Evolutionary conservation across 441 rosid genomes (phyloP), one percentile per base, ranked within the genome.

Genomic region (Viola pubescens): DNA sequence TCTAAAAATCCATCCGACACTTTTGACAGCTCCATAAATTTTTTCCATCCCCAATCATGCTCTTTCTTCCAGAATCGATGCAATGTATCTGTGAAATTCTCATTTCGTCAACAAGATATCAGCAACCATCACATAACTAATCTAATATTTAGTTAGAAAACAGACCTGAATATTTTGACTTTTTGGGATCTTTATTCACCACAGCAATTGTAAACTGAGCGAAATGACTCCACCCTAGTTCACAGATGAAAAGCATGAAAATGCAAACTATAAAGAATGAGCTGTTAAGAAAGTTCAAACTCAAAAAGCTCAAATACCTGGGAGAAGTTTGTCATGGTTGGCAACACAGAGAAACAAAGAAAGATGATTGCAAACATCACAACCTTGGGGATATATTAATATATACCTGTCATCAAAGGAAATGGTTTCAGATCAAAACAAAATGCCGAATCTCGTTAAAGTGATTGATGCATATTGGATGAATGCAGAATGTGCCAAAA

Each of bases 31-130:
- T 90, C 99, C 83, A 94, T 90, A 74, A 94, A 88, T 67, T 88
- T 90, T 79, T 88, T 86, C 97, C 99, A 90, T 3, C 99, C 98
- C 99, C 97, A 94, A 58, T 94, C 99, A 76, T 94, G 99, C 84
- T 94, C 98, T 74, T 94, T 88, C 88, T 94, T 89, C 78, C 94
- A 85, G 71, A 94, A 94, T 26, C 95, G 95, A 75, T 94, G 97
- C 43, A 94, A 65, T 6, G 97, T 94, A 80, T 94, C 97, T 94
- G 73, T 70, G 81, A 59, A 54, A 66, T 40, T 63, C 44, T 46
- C 57, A 66, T 65, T 60, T 55, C 66, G 76, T 73, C 49, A 65
- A 55, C 57, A 62, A 54, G 38, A 58, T 39, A 76, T 52, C 62
- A 66, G 66, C 41, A 62, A 48, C 40, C 4, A 7, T 26, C 3